Evolutionary conservation across 164 flowering plant genomes (phyloP), one percentile per base, ranked within the genome.

Genomic region (Vitis rupestris): DNA sequence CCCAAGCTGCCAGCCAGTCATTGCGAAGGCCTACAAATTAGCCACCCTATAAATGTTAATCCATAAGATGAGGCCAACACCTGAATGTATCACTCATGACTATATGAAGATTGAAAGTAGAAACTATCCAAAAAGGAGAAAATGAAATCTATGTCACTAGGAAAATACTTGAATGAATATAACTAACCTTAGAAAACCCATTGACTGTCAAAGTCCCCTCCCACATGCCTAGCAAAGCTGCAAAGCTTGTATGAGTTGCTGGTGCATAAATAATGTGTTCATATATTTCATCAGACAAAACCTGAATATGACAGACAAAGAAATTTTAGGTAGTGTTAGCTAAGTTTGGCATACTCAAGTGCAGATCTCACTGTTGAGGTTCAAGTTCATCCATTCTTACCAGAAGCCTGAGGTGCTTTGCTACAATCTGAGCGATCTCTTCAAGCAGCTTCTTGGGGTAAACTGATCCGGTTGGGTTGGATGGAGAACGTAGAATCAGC

Each of bases 1-100:
- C 72, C 99, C 99, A 75, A 95, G 97, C 69, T 97, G 83, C 99
- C 98, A 95, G 58, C 98, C 99, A 73, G 97, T 93, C 99, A 95
- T 95, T 65, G 99, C 97, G 78, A 95, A 95, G 63, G 98, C 88
- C 98, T 94, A 67, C 56, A 82, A 66, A 68, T 10, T 27, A 11
- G 31, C 29, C 44, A 59, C 13, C 17, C 19, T 62, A n/a, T 16
- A 63, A 50, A 50, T 56, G 61, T 74, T 55, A 72, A 52, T 29
- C 13, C 48, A 17, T 15, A 30, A 14, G 13, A 3, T 51, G 17
- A 50, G 64, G 8, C 68, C 57, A 50, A 17, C 15, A 0, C n/a
- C 6, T 2, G 44, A 16, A 12, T 52, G 8, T 2, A 11, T 59
- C 9, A 37, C 29, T 52, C 47, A 29, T 12, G 10, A 27, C 29